These are phyloP conservation scores for Linderniella brevidens DNA, from an alignment of 257 asterid genomes.

Conservation along the genomic window DNA sequence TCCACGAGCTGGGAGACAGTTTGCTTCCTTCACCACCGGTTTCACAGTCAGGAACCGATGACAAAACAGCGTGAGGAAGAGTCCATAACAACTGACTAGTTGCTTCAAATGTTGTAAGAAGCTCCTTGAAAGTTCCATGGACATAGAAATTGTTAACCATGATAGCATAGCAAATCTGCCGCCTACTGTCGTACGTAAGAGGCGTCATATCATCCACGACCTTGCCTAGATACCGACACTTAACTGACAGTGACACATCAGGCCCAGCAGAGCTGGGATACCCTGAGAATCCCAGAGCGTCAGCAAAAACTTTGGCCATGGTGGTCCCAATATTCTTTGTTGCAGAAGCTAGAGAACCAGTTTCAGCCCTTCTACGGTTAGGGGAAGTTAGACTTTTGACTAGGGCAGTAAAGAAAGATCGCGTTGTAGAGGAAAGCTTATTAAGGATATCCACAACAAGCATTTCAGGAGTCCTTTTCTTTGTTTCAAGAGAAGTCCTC, in stretches of 20 bases:
- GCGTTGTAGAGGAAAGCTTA: conserved; percentile 58
- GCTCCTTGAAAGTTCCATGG: conserved; percentile 91
- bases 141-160: conserved; percentile 90
- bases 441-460: conserved; percentile 57
- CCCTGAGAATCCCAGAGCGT: conserved; percentile 89
- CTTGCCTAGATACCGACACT: conserved; percentile 96
- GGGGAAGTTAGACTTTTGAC: conserved; percentile 90
- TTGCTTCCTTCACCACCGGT: conserved; percentile 44
- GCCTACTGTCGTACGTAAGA: conserved; percentile 77
- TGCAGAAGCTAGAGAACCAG: conserved; percentile 65
- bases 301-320: conserved; percentile 73
- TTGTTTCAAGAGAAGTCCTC: conserved; percentile 39
- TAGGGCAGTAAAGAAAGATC: conserved; percentile 81
- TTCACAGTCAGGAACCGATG: conserved; percentile 38
- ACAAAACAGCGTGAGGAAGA: conserved; percentile 33
- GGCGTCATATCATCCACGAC: conserved; percentile 82
- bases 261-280: conserved; percentile 36
- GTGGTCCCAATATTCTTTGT: conserved; percentile 84
- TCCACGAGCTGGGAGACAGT: conserved; percentile 61
- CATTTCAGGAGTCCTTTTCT: conserved; percentile 70
- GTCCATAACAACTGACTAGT: conserved; percentile 93
- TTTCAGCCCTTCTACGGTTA: conserved; percentile 79
- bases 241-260: conserved; percentile 51
- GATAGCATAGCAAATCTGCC: conserved; percentile 60
- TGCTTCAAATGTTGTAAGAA: conserved; percentile 92